Base-by-base conservation (phyloP, 164 flowering plant genomes). In the Saururus chinensis region DNA sequence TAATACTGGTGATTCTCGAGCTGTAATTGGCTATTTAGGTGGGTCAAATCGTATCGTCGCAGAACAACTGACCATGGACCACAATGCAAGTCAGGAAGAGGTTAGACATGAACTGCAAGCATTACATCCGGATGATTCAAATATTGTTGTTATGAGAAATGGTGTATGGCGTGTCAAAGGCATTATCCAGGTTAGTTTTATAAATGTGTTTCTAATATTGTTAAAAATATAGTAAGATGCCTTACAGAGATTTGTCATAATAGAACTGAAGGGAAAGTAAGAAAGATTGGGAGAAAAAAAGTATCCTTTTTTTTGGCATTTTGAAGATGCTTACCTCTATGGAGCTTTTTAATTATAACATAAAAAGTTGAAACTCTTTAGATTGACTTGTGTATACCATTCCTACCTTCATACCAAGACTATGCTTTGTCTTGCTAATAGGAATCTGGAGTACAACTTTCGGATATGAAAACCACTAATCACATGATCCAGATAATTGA, bases 81-180 rank as follows among this genome's bases (percentile, higher is more conserved):
- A 91, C 63, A 91, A 88, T 77, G 98, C 84, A 8, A 59, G 81
- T 22, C 37, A 66, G 70, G 92, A 82, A 70, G 88, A 84, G 68
- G 81, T 88, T 49, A 87, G 98, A 66, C 75, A 73, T 54, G 92
- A 88, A 66, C 75, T 91, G 26, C 74, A 60, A 72, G 63, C 81
- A 19, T 56, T 60, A 56, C 92, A 88, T 76, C 92, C 92, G 1
- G 88, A 87, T 66, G 95, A 86, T 71, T 62, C 87, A 22, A 75
- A 82, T 19, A 75, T 88, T 63, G 84, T 91, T 11, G 81, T 81
- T 42, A 19, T 64, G 64, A 84, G 69, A 66, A 64, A 86, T 20
- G 95, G 95, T 11, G 84, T 76, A 4, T 91, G 95, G 92, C 86
- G 96, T 37, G 69, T 91, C 56, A 91, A 83, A 68, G 96, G 96